Percentiles rank a stretch among this genome's conserved stretches.
These are phyloP conservation scores for Solidago caesia DNA, from an alignment of 129 eudicot species.

Conservation along the genomic window DNA sequence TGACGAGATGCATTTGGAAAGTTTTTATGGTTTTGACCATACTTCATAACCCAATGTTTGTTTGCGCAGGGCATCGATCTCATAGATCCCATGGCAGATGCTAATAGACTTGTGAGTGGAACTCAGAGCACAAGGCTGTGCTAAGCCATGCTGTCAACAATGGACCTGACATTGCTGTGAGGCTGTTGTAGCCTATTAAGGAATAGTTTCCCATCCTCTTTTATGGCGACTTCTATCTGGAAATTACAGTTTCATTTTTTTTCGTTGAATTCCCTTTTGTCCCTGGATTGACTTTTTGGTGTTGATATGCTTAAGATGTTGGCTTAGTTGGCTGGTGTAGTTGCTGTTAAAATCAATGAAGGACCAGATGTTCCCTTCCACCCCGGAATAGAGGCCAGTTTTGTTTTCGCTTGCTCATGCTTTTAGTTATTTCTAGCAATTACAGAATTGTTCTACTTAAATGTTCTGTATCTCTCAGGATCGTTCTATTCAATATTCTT, in stretches of 20 bases:
- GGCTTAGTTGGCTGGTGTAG: constrained; percentile 77
- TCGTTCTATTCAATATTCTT: too few relatives aligned
- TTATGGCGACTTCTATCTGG: too few relatives aligned
- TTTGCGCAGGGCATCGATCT: constrained; percentile 82
- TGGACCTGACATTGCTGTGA: too few relatives aligned
- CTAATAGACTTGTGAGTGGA: constrained; percentile 84
- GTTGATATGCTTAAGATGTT: not conserved
- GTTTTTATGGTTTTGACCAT: too few relatives aligned
- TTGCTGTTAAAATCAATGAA: constrained; percentile 82
- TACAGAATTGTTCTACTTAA: too few relatives aligned
- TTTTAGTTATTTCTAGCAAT: not conserved
- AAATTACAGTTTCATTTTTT: not conserved
- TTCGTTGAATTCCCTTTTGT: not conserved
- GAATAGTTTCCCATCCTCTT: too few relatives aligned
- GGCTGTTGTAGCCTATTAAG: too few relatives aligned
- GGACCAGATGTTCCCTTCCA: constrained; percentile 86
- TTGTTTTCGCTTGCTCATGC: not conserved
- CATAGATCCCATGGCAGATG: constrained; percentile 85
- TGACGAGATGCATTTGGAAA: not conserved
- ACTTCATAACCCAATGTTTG: not conserved
- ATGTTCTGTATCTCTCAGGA: too few relatives aligned
- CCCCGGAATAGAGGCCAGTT: constrained; percentile 76
- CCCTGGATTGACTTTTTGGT: not conserved
- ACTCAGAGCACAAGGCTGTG: constrained; percentile 43
- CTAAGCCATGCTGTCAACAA: not conserved